phyloP scores from a whole-genome alignment of 345 rosid species.

The Camelina hispida region DNA sequence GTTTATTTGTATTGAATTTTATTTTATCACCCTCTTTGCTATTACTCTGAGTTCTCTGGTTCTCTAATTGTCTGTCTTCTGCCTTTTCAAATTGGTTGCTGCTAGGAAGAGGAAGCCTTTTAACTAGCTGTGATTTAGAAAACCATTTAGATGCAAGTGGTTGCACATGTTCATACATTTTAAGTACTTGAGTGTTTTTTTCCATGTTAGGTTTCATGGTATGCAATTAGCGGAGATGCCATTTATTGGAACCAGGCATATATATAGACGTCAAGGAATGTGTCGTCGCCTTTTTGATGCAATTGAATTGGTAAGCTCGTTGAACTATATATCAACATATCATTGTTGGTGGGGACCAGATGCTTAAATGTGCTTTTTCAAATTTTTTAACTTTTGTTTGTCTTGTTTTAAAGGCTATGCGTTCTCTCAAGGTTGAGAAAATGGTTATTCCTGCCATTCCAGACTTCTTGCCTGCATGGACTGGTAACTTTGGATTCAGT shows the following conservation, averaged over 20 bases:
- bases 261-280: constrained; percentile 51
- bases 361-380: constrained; percentile 17
- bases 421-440: constrained; percentile 46
- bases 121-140: constrained; percentile 6
- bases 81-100: constrained; percentile 5
- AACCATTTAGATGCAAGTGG: constrained; percentile 8
- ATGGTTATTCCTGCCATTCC: constrained; percentile 49
- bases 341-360: constrained; percentile 4
- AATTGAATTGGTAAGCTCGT: constrained; percentile 41
- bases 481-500: constrained; percentile 43
- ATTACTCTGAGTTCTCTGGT: constrained; percentile 3
- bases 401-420: constrained; percentile 37
- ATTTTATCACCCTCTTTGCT: not conserved
- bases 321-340: not conserved
- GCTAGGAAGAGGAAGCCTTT: constrained; percentile 7
- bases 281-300: constrained; percentile 46
- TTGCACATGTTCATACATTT: constrained; percentile 13
- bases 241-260: constrained; percentile 49
- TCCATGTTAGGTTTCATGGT: constrained; percentile 47
- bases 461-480: constrained; percentile 47
- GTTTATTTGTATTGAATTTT: constrained; percentile 1
- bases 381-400: constrained; percentile 9
- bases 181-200: constrained; percentile 17
- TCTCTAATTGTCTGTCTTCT: constrained; percentile 3
- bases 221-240: constrained; percentile 49